Percentiles rank a stretch among this genome's conserved stretches.
Evolutionary conservation across 2,329 filamentous ascomycete genomes (phyloP).

Genomic region (Xylaria hypoxylon): DNA sequence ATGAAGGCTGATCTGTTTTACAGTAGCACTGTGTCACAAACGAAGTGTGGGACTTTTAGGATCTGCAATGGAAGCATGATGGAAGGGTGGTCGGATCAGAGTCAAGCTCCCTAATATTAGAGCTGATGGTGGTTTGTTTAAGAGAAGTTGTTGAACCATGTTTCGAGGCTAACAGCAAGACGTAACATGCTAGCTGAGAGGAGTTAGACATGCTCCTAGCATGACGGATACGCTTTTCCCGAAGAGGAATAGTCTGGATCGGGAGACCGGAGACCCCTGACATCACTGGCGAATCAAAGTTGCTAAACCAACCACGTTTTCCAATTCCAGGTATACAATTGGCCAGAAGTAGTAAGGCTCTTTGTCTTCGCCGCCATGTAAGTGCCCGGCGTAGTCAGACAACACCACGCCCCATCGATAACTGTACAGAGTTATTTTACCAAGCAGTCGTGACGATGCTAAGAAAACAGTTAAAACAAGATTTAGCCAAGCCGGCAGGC

Average conservation of each 20-base stretch:
- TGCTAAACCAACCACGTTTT: slow-evolving; percentile 43
- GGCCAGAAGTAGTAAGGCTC: slow-evolving; percentile 2
- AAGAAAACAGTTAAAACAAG: slow-evolving; percentile 26
- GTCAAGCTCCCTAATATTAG: slow-evolving; percentile 14
- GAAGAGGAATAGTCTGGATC: slow-evolving; percentile 5
- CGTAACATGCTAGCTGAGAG: background rate
- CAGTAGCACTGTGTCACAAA: background rate
- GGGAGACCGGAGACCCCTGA: slow-evolving; percentile 25
- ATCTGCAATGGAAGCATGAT: slow-evolving; percentile 38
- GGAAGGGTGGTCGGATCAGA: slow-evolving; percentile 25
- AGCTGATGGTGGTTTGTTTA: background rate
- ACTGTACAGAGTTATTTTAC: slow-evolving; percentile 1
- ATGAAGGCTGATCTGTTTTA: slow-evolving; percentile 11
- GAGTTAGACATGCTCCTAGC: background rate
- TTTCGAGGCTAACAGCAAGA: slow-evolving; percentile 35
- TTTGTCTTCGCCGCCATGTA: background rate
- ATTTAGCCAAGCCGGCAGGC: slow-evolving; percentile 32
- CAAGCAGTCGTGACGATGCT: background rate
- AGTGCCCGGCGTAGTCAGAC: background rate
- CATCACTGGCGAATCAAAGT: slow-evolving; percentile 45
- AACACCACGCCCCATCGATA: slow-evolving; percentile 11
- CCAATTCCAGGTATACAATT: slow-evolving; percentile 29
- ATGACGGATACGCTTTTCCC: slow-evolving; percentile 19
- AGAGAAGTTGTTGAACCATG: slow-evolving; percentile 25
- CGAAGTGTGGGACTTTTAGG: slow-evolving; percentile 5